Evolutionary conservation across 2,329 filamentous ascomycete genomes (phyloP).

Genomic region (Cladosporium cucumerinum): DNA sequence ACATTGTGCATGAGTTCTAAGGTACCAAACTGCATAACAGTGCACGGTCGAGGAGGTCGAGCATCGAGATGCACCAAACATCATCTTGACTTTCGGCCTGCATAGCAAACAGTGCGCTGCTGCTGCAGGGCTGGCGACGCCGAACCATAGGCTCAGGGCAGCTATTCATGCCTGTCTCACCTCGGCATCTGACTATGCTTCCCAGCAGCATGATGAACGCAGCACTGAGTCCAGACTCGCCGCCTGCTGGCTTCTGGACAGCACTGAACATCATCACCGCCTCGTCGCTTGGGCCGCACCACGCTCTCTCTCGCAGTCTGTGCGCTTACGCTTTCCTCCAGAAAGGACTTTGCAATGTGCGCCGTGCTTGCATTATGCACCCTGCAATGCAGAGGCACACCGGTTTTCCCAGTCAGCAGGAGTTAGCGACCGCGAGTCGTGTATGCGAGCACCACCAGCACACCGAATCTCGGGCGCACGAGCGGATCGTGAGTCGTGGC

Average conservation of each 20-base stretch:
- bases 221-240: background rate
- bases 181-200: slow-evolving; percentile 9
- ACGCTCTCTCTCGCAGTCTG: background rate
- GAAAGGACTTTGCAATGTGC: background rate
- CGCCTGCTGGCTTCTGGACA: background rate
- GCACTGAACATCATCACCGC: slow-evolving; percentile 14
- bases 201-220: slow-evolving; percentile 8
- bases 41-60: background rate
- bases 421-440: slow-evolving; percentile 8
- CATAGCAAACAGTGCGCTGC: background rate
- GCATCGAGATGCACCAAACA: background rate
- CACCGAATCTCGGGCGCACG: background rate
- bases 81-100: slow-evolving; percentile 1
- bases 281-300: slow-evolving; percentile 6
- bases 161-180: slow-evolving; percentile 11
- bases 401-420: background rate
- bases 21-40: background rate
- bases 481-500: background rate
- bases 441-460: background rate
- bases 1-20: background rate
- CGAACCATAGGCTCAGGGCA: slow-evolving; percentile 9
- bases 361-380: background rate
- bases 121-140: slow-evolving; percentile 10
- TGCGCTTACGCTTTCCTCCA: background rate
- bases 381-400: slow-evolving; percentile 6